Percentiles rank a stretch among this genome's conserved stretches.
Evolutionary conservation across 306 rosid genomes (phyloP).

Genomic region (Pachyrhizus erosus): DNA sequence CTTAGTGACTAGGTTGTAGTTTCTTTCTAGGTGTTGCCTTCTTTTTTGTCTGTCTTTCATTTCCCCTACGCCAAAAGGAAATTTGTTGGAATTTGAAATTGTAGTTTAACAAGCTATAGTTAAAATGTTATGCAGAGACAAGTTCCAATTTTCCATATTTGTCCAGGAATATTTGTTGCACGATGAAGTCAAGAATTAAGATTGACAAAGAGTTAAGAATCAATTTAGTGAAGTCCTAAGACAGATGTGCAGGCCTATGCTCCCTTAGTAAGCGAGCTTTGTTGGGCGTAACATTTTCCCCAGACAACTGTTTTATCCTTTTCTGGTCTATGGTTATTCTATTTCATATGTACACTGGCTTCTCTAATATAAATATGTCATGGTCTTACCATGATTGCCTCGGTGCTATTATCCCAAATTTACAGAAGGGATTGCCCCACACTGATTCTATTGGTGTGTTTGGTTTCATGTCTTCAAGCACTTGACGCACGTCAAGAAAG

Average conservation of each 20-base stretch:
- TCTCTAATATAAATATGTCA: slow-evolving; percentile 33
- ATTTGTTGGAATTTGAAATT: slow-evolving; percentile 27
- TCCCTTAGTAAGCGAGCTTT: slow-evolving; percentile 11
- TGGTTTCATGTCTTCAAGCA: background rate
- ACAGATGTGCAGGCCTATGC: slow-evolving; percentile 27
- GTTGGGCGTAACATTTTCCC: slow-evolving; percentile 4
- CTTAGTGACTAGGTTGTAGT: background rate
- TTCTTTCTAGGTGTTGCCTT: background rate
- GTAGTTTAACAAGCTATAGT: background rate
- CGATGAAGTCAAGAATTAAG: background rate
- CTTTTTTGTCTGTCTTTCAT: background rate
- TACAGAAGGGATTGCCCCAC: slow-evolving; percentile 33
- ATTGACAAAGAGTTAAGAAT: slow-evolving; percentile 37
- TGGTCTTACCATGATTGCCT: slow-evolving; percentile 13
- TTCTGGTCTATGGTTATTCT: slow-evolving; percentile 18
- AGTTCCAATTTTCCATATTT: background rate
- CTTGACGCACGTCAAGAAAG: background rate
- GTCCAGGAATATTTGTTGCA: background rate
- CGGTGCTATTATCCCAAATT: slow-evolving; percentile 36
- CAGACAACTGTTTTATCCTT: slow-evolving; percentile 1
- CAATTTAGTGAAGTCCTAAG: slow-evolving; percentile 34
- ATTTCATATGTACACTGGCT: background rate
- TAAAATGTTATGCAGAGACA: background rate
- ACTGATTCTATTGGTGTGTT: background rate
- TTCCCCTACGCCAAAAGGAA: background rate